These are phyloP conservation scores for Kazachstania bromeliacearum DNA, from an alignment of 805 yeast species.

Conservation along the genomic window DNA sequence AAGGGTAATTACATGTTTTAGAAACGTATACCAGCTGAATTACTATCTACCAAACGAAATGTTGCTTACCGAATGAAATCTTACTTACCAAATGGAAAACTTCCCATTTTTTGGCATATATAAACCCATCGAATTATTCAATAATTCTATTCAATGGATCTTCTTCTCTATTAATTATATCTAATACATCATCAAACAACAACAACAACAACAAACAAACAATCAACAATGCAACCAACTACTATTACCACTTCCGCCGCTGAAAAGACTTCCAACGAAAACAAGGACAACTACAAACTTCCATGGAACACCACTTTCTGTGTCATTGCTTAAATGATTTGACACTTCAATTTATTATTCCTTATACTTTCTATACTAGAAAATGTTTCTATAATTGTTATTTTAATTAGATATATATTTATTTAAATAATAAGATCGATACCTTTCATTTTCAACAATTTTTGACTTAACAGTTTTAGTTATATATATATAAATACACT, in stretches of 20 bases:
- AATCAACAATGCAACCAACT: conserved; percentile 21
- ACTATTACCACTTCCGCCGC: conserved; percentile 16
- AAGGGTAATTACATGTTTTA: conserved; percentile 12
- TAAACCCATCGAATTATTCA: neutral
- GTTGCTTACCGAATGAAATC: too few relatives aligned
- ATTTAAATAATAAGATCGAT: too few relatives aligned
- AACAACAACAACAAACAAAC: neutral
- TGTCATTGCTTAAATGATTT: conserved; percentile 20
- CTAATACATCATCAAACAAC: conserved; percentile 3
- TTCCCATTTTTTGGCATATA: neutral
- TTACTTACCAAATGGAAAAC: too few relatives aligned
- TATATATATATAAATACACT: too few relatives aligned
- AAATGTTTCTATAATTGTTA: too few relatives aligned
- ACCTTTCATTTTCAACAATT: too few relatives aligned
- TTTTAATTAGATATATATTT: too few relatives aligned
- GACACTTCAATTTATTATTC: too few relatives aligned
- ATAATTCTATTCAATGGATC: neutral
- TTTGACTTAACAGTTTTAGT: too few relatives aligned
- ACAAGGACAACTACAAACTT: conserved; percentile 18
- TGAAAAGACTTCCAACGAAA: conserved; percentile 18
- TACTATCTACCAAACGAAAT: neutral
- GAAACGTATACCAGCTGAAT: neutral
- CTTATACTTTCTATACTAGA: too few relatives aligned
- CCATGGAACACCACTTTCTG: conserved; percentile 11
- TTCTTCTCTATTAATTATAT: neutral